phyloP scores from a whole-genome alignment of 1,284 basidiomycete species.

The Ceratobasidium sp. region DNA sequence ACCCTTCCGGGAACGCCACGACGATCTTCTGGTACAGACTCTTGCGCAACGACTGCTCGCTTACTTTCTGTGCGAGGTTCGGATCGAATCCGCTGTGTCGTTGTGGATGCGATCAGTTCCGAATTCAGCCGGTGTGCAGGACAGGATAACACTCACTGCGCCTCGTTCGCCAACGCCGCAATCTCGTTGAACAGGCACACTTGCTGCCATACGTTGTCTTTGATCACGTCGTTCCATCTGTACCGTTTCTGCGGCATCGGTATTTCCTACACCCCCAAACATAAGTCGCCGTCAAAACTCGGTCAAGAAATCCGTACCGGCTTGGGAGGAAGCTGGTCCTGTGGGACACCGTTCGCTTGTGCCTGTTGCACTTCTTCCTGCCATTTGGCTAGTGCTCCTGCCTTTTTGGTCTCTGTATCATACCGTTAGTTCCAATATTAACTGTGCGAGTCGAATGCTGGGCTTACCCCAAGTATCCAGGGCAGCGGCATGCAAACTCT shows the following conservation, averaged over 20 bases:
- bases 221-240: constrained; percentile 80
- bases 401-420: constrained; percentile 32
- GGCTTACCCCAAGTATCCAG: constrained; percentile 72
- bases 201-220: constrained; percentile 79
- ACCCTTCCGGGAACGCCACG: constrained; percentile 78
- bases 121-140: background rate
- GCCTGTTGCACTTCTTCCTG: constrained; percentile 39
- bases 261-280: constrained; percentile 17
- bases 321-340: constrained; percentile 33
- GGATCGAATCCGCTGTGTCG: constrained; percentile 71
- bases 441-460: background rate
- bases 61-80: constrained; percentile 71
- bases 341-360: constrained; percentile 14
- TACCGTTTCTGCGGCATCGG: constrained; percentile 72
- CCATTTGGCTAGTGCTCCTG: constrained; percentile 30
- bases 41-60: constrained; percentile 83
- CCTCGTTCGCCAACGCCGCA: constrained; percentile 84
- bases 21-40: constrained; percentile 85
- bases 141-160: constrained; percentile 69
- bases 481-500: constrained; percentile 76
- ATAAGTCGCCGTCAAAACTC: background rate
- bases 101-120: background rate
- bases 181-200: constrained; percentile 84
- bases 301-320: constrained; percentile 3
- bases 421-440: background rate